A percentile compares a stretch with the other conserved stretches of the same genome.
Conservation (phyloP, 2,329 filamentous ascomycete genomes). For the Monosporascus sp. region DNA sequence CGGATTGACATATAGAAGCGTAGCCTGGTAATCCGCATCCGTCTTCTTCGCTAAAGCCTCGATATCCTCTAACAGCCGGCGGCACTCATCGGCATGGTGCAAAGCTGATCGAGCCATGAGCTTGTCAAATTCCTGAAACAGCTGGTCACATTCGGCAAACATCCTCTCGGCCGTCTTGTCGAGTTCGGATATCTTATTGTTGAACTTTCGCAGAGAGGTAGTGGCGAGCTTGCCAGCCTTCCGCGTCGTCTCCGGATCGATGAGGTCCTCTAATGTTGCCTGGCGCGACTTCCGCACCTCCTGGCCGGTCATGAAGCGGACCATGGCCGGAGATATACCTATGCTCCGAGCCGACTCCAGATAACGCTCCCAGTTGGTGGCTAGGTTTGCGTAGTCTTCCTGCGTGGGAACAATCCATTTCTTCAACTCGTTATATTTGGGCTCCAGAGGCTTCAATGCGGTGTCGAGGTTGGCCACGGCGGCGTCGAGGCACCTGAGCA, state of each 20-base stretch:
- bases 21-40: slow-evolving; percentile 75
- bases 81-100: slow-evolving; percentile 56
- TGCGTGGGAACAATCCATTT: slow-evolving; percentile 65
- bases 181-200: slow-evolving; percentile 53
- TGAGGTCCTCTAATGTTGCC: slow-evolving; percentile 65
- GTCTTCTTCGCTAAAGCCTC: slow-evolving; percentile 83
- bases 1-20: slow-evolving; percentile 62
- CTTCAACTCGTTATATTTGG: slow-evolving; percentile 65
- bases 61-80: slow-evolving; percentile 74
- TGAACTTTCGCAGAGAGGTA: slow-evolving; percentile 54
- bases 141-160: slow-evolving; percentile 53
- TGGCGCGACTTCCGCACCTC: slow-evolving; percentile 39
- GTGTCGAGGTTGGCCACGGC: slow-evolving; percentile 80
- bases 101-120: slow-evolving; percentile 49
- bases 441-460: slow-evolving; percentile 66
- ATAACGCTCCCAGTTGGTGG: slow-evolving; percentile 63
- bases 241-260: slow-evolving; percentile 68
- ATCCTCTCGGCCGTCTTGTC: slow-evolving; percentile 56
- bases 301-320: slow-evolving; percentile 56
- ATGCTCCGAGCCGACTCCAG: slow-evolving; percentile 60
- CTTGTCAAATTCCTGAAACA: slow-evolving; percentile 60
- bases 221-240: slow-evolving; percentile 64
- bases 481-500: slow-evolving; percentile 74
- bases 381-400: slow-evolving; percentile 60
- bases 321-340: slow-evolving; percentile 61